Percentiles rank a stretch among this genome's conserved stretches.
Conservation (phyloP, 805 yeast genomes). For the Starmera quercuum region DNA sequence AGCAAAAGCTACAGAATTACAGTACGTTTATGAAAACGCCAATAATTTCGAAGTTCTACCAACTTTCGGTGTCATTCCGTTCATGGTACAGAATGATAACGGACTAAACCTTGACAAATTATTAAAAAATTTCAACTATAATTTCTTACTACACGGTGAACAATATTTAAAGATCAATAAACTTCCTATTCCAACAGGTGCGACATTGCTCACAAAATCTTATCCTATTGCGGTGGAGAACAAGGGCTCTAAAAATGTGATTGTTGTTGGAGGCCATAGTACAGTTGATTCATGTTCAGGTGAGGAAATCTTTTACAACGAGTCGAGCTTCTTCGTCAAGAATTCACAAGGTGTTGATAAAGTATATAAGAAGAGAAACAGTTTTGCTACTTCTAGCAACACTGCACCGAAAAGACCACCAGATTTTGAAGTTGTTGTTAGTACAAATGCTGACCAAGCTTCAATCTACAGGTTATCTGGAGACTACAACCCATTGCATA, state of each 20-base stretch:
- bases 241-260: slow-evolving; percentile 78
- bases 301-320: slow-evolving; percentile 69
- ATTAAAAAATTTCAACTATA: slow-evolving; percentile 80
- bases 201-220: slow-evolving; percentile 50
- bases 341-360: slow-evolving; percentile 52
- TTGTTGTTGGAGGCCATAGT: slow-evolving; percentile 65
- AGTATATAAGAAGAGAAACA: slow-evolving; percentile 37
- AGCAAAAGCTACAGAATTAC: slow-evolving; percentile 66
- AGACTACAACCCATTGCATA: slow-evolving; percentile 91
- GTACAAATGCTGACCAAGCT: slow-evolving; percentile 68
- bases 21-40: slow-evolving; percentile 72
- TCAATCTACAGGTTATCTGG: slow-evolving; percentile 88
- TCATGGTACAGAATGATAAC: slow-evolving; percentile 55
- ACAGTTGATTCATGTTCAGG: slow-evolving; percentile 62
- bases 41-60: slow-evolving; percentile 80
- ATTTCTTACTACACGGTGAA: slow-evolving; percentile 90
- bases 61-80: slow-evolving; percentile 84
- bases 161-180: slow-evolving; percentile 74
- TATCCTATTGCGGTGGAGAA: slow-evolving; percentile 69
- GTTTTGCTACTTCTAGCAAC: slow-evolving; percentile 59
- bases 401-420: slow-evolving; percentile 57
- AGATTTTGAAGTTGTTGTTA: slow-evolving; percentile 52
- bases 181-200: slow-evolving; percentile 75
- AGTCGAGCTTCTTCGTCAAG: slow-evolving; percentile 78
- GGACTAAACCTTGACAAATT: slow-evolving; percentile 50